phyloP scores from a whole-genome alignment of 345 rosid species.

The Heritiera fomes region DNA sequence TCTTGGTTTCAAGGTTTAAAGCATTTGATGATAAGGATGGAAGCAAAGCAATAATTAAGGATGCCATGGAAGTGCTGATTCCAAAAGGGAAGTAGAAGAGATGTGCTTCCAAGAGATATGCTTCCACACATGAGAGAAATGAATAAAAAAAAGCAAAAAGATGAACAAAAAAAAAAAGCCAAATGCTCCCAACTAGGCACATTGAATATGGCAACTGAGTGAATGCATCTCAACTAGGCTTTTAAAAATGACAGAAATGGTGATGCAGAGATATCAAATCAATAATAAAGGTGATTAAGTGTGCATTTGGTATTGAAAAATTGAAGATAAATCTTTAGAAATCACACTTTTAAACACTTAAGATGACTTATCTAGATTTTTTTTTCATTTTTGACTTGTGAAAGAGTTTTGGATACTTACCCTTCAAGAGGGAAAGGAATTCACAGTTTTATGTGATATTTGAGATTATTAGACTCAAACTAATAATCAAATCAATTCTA shows the following conservation, averaged over 20 bases:
- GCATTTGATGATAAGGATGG: slow-evolving; percentile 28
- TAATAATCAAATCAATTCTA: too few relatives aligned
- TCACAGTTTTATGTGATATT: too few relatives aligned
- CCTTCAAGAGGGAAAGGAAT: too few relatives aligned
- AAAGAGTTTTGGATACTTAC: too few relatives aligned
- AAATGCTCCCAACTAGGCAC: slow-evolving; percentile 20
- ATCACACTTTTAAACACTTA: not conserved
- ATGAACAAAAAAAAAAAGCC: not conserved
- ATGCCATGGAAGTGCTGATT: slow-evolving; percentile 24
- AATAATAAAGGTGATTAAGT: not conserved
- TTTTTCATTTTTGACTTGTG: too few relatives aligned
- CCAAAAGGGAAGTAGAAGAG: slow-evolving; percentile 11
- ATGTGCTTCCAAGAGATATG: slow-evolving; percentile 19
- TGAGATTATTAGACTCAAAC: too few relatives aligned
- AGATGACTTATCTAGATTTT: not conserved
- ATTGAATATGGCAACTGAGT: not conserved
- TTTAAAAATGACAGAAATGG: not conserved
- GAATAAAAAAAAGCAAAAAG: slow-evolving; percentile 2
- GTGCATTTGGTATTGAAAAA: not conserved
- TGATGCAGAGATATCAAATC: not conserved
- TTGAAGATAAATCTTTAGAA: not conserved
- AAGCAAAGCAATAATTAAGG: slow-evolving; percentile 16
- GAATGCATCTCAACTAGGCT: not conserved
- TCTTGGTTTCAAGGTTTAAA: slow-evolving; percentile 25
- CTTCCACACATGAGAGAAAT: slow-evolving; percentile 4